Evolutionary conservation across 1,139 yeast genomes (phyloP).

Genomic region (Yamadazyma buinensis): DNA sequence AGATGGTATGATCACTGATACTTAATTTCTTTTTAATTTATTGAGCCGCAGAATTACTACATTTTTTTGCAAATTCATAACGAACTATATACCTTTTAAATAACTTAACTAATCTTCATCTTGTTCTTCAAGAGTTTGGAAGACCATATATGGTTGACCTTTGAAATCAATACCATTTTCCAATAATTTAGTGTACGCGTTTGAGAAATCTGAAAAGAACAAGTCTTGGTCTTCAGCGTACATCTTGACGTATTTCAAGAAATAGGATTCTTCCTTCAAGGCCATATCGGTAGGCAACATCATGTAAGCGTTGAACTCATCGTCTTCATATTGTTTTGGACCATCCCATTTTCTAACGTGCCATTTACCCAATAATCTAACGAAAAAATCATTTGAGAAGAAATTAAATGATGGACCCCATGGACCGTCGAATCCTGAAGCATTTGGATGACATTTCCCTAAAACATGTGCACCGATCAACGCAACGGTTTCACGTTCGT

Average conservation of each 20-base stretch:
- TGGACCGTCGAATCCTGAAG: slow-evolving; percentile 85
- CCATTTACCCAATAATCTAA: slow-evolving; percentile 76
- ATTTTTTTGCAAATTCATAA: no score
- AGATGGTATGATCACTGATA: no score
- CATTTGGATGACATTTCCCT: slow-evolving; percentile 67
- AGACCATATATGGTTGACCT: slow-evolving; percentile 41
- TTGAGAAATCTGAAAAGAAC: slow-evolving; percentile 70
- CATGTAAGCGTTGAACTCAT: slow-evolving; percentile 72
- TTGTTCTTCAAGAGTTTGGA: slow-evolving; percentile 73
- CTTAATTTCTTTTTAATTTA: no score
- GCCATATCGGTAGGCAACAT: slow-evolving; percentile 88
- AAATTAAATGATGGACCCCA: slow-evolving; percentile 90
- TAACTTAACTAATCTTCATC: no score
- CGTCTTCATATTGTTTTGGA: slow-evolving; percentile 72
- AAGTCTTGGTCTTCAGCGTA: slow-evolving; percentile 69
- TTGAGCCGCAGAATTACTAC: no score
- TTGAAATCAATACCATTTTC: slow-evolving; percentile 70
- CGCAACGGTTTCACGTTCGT: slow-evolving; percentile 82
- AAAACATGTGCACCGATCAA: slow-evolving; percentile 85
- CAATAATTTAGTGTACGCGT: slow-evolving; percentile 64
- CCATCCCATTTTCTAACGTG: slow-evolving; percentile 71
- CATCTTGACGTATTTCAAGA: slow-evolving; percentile 60
- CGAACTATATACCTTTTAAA: no score
- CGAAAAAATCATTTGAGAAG: slow-evolving; percentile 81
- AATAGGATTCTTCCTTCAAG: slow-evolving; percentile 61